Percentiles rank a stretch among this genome's conserved stretches.
These are phyloP conservation scores for Backusella liffmaniae DNA, from an alignment of 192 early-diverging fungal species.

Conservation along the genomic window DNA sequence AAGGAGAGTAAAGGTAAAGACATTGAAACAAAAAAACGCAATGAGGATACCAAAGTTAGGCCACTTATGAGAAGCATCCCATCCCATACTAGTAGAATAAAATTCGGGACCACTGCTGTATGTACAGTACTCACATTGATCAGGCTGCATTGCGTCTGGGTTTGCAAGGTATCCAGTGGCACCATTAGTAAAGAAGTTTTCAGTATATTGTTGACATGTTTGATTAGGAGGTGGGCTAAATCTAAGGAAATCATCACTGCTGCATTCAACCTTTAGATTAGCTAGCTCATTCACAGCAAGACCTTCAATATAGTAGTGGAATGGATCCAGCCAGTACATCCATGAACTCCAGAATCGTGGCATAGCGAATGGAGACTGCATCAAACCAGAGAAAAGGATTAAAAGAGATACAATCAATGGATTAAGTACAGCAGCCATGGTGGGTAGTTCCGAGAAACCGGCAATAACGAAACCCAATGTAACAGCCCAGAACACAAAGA, in stretches of 20 bases:
- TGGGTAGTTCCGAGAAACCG: constrained; percentile 59
- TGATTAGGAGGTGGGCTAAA: constrained; percentile 58
- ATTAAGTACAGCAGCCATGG: constrained; percentile 59
- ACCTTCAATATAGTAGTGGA: constrained; percentile 67
- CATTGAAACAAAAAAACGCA: constrained; percentile 60
- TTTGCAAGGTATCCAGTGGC: constrained; percentile 10
- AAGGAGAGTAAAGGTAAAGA: constrained; percentile 40
- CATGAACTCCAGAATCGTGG: constrained; percentile 63
- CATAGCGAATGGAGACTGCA: constrained; percentile 59
- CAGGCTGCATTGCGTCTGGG: constrained; percentile 27
- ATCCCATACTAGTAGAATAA: constrained; percentile 40
- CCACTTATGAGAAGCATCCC: constrained; percentile 62
- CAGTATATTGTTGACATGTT: constrained; percentile 55
- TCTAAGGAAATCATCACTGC: constrained; percentile 45
- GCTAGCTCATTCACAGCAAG: constrained; percentile 60
- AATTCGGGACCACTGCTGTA: constrained; percentile 58
- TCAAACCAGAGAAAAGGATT: constrained; percentile 70
- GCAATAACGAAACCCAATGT: constrained; percentile 72
- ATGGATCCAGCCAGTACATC: constrained; percentile 70
- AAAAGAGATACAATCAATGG: constrained; percentile 66
- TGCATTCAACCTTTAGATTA: constrained; percentile 47
- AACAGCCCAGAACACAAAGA: constrained; percentile 65
- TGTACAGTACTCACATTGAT: constrained; percentile 61
- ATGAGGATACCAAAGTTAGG: constrained; percentile 68
- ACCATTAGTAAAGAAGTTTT: background rate